Evolutionary conservation across 176 grass and related monocot genomes (phyloP), one percentile per base, ranked within the genome.

Genomic region (Lolium perenne): DNA sequence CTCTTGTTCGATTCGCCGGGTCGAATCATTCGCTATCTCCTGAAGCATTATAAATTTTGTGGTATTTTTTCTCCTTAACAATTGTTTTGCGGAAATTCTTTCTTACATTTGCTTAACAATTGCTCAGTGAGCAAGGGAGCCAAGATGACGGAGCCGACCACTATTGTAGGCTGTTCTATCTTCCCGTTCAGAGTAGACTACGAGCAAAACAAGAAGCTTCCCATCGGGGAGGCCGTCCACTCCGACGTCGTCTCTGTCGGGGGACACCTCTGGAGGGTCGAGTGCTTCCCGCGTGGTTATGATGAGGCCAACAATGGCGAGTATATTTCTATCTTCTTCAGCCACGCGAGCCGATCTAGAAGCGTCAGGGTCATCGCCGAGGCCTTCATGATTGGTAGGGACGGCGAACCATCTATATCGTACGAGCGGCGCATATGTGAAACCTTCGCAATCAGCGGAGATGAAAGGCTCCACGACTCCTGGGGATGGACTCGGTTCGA

Each of bases 201-300:
- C 20, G 41, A 72, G 43, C 41, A 47, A 72, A 14, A 4, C 69
- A 23, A 72, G 41, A 10, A 72, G 10, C 69, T 72, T 72, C 38
- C 38, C 68, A 22, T 46, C 41, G 20, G 18, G 10, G 10, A 22
- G 20, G 4, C 29, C 62, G 21, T 89, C 43, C 20, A 7, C 2
- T 89, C 48, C 1, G 70, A 64, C 0, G 16, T 56, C 32, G 38
- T 92, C 57, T 86, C 47, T 1, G 84, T 26, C 0, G 91, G 74
- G 2, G 83, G 84, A 5, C 71, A 89, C 38, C 80, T 66, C 2
- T 92, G 87, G 87, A 80, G 14, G 73, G 11, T 84, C 5, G 16
- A 38, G 3, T 89, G 35, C 65, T 62, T 21, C 58, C 79, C 25
- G 1, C 21, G n/a, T 23, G 63, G 78, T 3, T 0, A 16, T 15